These are phyloP conservation scores for Annulohypoxylon maeteangense DNA, from an alignment of 495 filamentous ascomycete species.

Conservation along the genomic window DNA sequence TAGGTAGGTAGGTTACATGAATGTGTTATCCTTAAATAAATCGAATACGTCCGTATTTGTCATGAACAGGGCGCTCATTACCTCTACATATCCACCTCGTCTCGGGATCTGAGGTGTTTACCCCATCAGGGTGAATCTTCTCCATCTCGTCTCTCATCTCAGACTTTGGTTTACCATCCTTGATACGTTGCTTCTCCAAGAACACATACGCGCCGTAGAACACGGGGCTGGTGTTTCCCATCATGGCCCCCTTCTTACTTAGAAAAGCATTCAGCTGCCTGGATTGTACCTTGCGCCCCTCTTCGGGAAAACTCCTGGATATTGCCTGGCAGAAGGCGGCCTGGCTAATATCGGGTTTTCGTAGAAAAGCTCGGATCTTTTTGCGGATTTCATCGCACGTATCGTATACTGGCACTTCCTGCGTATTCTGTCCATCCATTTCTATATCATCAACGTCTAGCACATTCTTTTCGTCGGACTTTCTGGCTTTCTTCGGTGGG, in stretches of 20 bases:
- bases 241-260: constrained; percentile 54
- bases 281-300: constrained; percentile 38
- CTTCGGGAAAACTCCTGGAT: constrained; percentile 43
- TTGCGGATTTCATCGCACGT: constrained; percentile 63
- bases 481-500: constrained; percentile 45
- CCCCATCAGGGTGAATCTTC: constrained; percentile 33
- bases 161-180: constrained; percentile 60
- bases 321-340: constrained; percentile 57
- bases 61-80: neutral
- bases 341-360: constrained; percentile 53
- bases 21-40: too few relatives aligned
- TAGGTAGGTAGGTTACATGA: too few relatives aligned
- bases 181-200: constrained; percentile 65
- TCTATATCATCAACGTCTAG: constrained; percentile 47
- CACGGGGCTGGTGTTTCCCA: constrained; percentile 53
- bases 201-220: constrained; percentile 61
- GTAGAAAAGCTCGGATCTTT: constrained; percentile 61
- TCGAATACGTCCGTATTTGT: constrained; percentile 3
- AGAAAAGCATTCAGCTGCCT: constrained; percentile 55
- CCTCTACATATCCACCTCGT: constrained; percentile 1
- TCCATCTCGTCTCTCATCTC: constrained; percentile 61
- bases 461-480: constrained; percentile 16
- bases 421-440: constrained; percentile 51
- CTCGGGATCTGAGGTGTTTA: constrained; percentile 5
- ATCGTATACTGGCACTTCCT: constrained; percentile 57